Conservation (phyloP, 805 yeast species). For the Scheffersomyces spartinae region DNA sequence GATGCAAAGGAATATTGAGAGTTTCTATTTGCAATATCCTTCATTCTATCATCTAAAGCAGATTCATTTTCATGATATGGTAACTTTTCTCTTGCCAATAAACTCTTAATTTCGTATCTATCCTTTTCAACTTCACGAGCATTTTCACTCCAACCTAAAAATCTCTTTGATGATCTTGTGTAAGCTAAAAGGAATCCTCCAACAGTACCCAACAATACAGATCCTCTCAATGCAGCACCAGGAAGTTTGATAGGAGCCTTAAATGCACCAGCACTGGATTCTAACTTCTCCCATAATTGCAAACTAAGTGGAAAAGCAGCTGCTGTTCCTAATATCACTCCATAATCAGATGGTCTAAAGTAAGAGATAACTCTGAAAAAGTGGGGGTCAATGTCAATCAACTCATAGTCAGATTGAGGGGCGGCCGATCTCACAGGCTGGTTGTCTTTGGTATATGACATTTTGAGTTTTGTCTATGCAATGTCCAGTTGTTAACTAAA, state of each 20-base stretch:
- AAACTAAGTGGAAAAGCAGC: slow-evolving; percentile 31
- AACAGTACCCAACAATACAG: slow-evolving; percentile 48
- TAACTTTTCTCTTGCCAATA: slow-evolving; percentile 50
- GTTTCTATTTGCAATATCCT: slow-evolving; percentile 67
- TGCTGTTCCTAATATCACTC: slow-evolving; percentile 31
- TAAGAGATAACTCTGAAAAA: slow-evolving; percentile 61
- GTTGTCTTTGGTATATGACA: slow-evolving; percentile 28
- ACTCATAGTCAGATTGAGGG: slow-evolving; percentile 29
- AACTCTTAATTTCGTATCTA: slow-evolving; percentile 59
- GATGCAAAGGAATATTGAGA: slow-evolving; percentile 58
- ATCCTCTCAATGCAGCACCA: slow-evolving; percentile 44
- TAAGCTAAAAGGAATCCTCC: slow-evolving; percentile 74
- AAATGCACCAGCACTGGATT: slow-evolving; percentile 30
- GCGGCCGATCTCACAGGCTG: slow-evolving; percentile 31
- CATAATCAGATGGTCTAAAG: slow-evolving; percentile 59
- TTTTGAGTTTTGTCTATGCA: slow-evolving; percentile 6
- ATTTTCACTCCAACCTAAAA: slow-evolving; percentile 72
- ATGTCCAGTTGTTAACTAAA: neutral
- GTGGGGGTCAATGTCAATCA: slow-evolving; percentile 72
- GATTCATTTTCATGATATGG: slow-evolving; percentile 55
- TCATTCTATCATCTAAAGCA: slow-evolving; percentile 50
- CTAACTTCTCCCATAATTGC: slow-evolving; percentile 31
- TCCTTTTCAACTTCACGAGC: slow-evolving; percentile 58
- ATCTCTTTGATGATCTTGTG: slow-evolving; percentile 54
- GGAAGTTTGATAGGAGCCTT: slow-evolving; percentile 40